Evolutionary conservation across 345 rosid species (phyloP), one percentile per base, ranked within the genome.

Genomic region (Acer campestre): DNA sequence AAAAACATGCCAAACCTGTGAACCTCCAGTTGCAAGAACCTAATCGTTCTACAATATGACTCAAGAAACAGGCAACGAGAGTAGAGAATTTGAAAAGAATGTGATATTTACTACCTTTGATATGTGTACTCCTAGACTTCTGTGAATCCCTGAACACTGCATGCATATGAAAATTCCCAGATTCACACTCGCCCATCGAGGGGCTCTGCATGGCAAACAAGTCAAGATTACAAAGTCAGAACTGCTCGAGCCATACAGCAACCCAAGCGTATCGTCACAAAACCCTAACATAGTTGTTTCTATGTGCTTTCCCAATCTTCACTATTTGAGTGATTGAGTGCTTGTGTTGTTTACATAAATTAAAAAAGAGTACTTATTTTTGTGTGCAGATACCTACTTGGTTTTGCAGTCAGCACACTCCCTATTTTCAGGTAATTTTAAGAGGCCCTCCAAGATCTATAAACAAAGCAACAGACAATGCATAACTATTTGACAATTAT

Each of bases 101-200:
- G 61, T 38, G 70, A 29, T 25, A 29, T 7, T 17, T 56, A 51
- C 27, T 74, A 96, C 99, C 94, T 96, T 94, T 25, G 99, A 91
- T 85, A 96, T 92, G 82, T 96, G 98, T 55, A 96, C 98, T 42
- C 99, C 99, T 55, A 96, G 97, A 84, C 95, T 89, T 53, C 99
- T 89, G 79, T 96, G 98, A 67, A 89, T 67, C 66, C 99, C 99
- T 27, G 99, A 94, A 72, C 99, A 94, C 61, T 92, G 98, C 93
- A 96, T 88, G 88, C 99, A 96, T 75, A 96, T 96, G 85, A 96
- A 92, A 84, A 96, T 90, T 69, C 99, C 98, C 59, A 96, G 89
- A 83, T 96, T 96, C 79, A 96, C 98, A 75, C 98, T 94, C 29
- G 99, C 98, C 99, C 99, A 94, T 84, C 97, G 82, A 25, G 99